Evolutionary conservation across 345 rosid species (phyloP).

Genomic region (Melaleuca quinquenervia): DNA sequence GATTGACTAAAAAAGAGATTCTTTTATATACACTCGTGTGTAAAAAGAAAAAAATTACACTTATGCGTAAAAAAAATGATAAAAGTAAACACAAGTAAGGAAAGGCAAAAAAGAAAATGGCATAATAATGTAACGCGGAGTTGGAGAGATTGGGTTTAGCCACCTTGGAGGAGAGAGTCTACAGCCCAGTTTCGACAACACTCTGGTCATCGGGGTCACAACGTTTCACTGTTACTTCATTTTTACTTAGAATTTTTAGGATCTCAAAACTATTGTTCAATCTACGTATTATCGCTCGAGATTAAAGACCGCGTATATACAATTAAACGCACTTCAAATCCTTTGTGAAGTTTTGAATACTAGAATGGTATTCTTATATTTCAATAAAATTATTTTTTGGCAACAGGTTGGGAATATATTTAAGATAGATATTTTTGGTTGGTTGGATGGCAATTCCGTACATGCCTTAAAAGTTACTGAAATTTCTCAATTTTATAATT

Average conservation of each 20-base stretch:
- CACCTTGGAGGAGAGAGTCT: not conserved
- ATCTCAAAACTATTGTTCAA: not conserved
- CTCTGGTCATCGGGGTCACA: not conserved
- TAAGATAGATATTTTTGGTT: not conserved
- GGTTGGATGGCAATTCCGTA: fast-evolving
- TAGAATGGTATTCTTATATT: not conserved
- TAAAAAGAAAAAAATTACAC: not conserved
- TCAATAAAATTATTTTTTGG: not conserved
- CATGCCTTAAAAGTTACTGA: not conserved
- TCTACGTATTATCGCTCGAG: not conserved
- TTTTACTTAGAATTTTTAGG: not conserved
- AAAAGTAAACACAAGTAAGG: not conserved
- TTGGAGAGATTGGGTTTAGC: not conserved
- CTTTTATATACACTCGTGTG: not conserved
- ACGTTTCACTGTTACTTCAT: no score
- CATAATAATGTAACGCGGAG: not conserved
- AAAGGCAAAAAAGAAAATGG: not conserved
- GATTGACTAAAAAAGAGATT: not conserved
- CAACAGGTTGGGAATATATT: not conserved
- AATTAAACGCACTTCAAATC: not conserved
- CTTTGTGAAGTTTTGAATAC: not conserved
- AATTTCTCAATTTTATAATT: not conserved
- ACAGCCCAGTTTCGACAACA: not conserved
- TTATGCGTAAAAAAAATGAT: no score
- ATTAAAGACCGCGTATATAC: no score